phyloP scores from a whole-genome alignment of 108 stramenopile genomes.

The Nitzschia palea region DNA sequence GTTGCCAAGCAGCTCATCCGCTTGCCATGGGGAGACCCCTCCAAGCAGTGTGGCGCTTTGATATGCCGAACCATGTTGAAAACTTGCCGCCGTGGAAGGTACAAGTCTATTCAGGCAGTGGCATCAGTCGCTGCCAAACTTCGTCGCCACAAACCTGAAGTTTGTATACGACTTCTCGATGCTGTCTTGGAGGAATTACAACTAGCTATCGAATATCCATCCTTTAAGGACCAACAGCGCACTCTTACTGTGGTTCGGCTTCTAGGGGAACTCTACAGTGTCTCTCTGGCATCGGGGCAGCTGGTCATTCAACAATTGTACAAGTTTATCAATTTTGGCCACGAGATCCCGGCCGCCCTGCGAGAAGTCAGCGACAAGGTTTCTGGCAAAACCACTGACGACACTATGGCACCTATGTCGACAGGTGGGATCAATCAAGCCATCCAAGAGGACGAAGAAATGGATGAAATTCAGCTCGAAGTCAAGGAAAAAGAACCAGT shows the following conservation, averaged over 20 bases:
- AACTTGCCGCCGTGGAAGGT: slow-evolving; percentile 83
- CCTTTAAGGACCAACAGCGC: slow-evolving; percentile 85
- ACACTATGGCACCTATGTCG: slow-evolving; percentile 20
- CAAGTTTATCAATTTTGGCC: slow-evolving; percentile 86
- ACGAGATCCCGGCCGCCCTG: slow-evolving; percentile 84
- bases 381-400: slow-evolving; percentile 1
- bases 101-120: slow-evolving; percentile 74
- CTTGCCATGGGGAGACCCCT: slow-evolving; percentile 88
- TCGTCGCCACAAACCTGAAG: slow-evolving; percentile 67
- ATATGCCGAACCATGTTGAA: slow-evolving; percentile 84
- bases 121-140: slow-evolving; percentile 83
- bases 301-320: slow-evolving; percentile 81
- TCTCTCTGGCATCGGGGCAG: slow-evolving; percentile 65
- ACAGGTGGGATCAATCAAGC: slow-evolving; percentile 52
- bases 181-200: slow-evolving; percentile 85
- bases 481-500: slow-evolving; percentile 27
- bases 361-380: slow-evolving; percentile 57
- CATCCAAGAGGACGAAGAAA: slow-evolving; percentile 85
- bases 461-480: slow-evolving; percentile 51
- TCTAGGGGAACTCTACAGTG: slow-evolving; percentile 85
- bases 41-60: slow-evolving; percentile 64
- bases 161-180: slow-evolving; percentile 82
- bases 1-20: slow-evolving; percentile 87
- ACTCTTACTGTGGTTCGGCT: slow-evolving; percentile 82
- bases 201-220: slow-evolving; percentile 82